Percentiles rank a stretch among this genome's conserved stretches.
These are phyloP conservation scores for Chaetoceros muelleri DNA, from an alignment of 108 stramenopile species.

Conservation along the genomic window DNA sequence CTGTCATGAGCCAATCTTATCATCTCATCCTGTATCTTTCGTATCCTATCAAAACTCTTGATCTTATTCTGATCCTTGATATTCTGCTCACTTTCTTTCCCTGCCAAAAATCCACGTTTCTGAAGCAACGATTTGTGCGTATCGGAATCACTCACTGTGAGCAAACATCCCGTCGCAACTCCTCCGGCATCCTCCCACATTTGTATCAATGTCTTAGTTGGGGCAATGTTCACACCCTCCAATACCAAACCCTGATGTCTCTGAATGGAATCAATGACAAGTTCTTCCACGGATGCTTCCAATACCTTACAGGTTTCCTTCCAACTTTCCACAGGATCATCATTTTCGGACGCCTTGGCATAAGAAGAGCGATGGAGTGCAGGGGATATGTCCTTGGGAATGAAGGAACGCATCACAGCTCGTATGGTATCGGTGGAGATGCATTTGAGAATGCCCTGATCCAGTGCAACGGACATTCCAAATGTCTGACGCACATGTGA, in stretches of 20 bases:
- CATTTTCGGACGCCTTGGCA: slow-evolving; percentile 25
- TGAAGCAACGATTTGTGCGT: slow-evolving; percentile 35
- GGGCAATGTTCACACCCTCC: slow-evolving; percentile 48
- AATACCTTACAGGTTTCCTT: slow-evolving; percentile 49
- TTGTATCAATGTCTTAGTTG: slow-evolving; percentile 28
- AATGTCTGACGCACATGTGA: slow-evolving; percentile 28
- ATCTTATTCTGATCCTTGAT: slow-evolving; percentile 33
- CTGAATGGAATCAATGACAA: slow-evolving; percentile 48
- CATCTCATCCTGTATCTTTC: slow-evolving; percentile 61
- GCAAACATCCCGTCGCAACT: slow-evolving; percentile 33
- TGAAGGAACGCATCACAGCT: slow-evolving; percentile 40
- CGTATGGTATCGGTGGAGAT: slow-evolving; percentile 56
- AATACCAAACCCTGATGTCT: slow-evolving; percentile 41
- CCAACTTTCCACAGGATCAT: slow-evolving; percentile 51
- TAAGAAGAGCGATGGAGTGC: slow-evolving; percentile 56
- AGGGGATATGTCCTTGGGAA: slow-evolving; percentile 34
- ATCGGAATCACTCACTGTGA: slow-evolving; percentile 37
- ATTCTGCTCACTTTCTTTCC: slow-evolving; percentile 17
- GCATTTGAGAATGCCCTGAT: slow-evolving; percentile 53
- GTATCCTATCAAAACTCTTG: slow-evolving; percentile 34
- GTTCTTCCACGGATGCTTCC: slow-evolving; percentile 24
- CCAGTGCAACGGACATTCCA: slow-evolving; percentile 49
- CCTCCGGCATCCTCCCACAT: slow-evolving; percentile 38
- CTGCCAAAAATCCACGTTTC: slow-evolving; percentile 38
- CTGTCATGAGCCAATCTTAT: slow-evolving; percentile 31